A percentile compares a stretch with the other conserved stretches of the same genome.
phyloP scores from a whole-genome alignment of 805 yeast genomes.

The Dipodascopsis uninucleata region DNA sequence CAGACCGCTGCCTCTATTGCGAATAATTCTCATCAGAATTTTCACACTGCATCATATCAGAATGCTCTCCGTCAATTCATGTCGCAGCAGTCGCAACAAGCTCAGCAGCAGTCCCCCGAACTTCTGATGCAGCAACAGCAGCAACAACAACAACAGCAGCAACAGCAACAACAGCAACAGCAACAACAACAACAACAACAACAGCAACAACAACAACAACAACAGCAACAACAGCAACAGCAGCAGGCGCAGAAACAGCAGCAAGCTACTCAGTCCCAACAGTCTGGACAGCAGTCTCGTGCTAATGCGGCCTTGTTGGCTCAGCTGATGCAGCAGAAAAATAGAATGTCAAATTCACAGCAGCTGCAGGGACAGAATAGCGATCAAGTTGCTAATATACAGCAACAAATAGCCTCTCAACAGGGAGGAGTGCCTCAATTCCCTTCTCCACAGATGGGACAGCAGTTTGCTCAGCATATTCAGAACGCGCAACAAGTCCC shows the following conservation, averaged over 20 bases:
- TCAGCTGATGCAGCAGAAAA: conserved; percentile 10
- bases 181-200: conserved; percentile 4
- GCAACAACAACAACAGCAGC: not conserved
- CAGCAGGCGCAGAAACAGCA: too few species aligned
- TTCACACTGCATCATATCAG: conserved; percentile 13
- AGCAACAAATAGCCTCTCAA: too few species aligned
- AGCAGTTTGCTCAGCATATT: conserved; percentile 2
- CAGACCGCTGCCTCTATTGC: not conserved
- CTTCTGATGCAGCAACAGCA: not conserved
- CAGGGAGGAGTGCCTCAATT: too few species aligned
- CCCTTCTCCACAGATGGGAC: too few species aligned
- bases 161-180: conserved; percentile 13
- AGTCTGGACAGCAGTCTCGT: not conserved
- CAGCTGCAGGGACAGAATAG: conserved; percentile 1
- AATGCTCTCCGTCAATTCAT: conserved; percentile 22
- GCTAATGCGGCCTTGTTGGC: conserved; percentile 8
- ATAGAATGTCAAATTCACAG: not conserved
- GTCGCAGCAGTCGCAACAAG: conserved; percentile 8
- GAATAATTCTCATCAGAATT: not conserved
- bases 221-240: conserved; percentile 1
- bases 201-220: not conserved
- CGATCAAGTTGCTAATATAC: conserved; percentile 2
- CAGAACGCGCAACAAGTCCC: conserved; percentile 10
- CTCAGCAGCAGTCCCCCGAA: not conserved
- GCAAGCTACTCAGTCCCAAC: too few species aligned